A percentile compares a stretch with the other conserved stretches of the same genome.
Conservation (phyloP, 2,329 filamentous ascomycete genomes). For the Cephalotrichum gorgonifer region DNA sequence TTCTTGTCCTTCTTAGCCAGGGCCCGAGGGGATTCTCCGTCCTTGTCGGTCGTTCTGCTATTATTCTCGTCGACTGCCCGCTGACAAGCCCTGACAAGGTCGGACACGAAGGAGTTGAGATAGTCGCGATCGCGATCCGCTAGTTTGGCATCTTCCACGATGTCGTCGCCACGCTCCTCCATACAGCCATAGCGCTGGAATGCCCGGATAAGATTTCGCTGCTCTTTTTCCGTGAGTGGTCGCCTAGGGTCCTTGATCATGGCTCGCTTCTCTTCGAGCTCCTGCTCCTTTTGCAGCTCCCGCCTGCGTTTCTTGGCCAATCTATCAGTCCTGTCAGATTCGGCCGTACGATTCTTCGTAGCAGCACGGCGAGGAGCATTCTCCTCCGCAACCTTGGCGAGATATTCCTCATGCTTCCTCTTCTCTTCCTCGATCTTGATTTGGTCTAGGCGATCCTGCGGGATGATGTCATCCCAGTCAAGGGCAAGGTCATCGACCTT, state of each 20-base stretch:
- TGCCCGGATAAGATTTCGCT: slow-evolving; percentile 79
- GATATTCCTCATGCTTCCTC: slow-evolving; percentile 71
- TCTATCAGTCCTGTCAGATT: slow-evolving; percentile 55
- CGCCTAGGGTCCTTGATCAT: slow-evolving; percentile 74
- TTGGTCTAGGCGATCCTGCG: slow-evolving; percentile 78
- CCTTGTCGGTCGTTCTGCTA: slow-evolving; percentile 70
- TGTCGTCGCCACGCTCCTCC: slow-evolving; percentile 77
- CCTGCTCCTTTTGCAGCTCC: slow-evolving; percentile 59
- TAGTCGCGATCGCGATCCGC: slow-evolving; percentile 73
- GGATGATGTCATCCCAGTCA: slow-evolving; percentile 98
- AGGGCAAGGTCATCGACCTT: slow-evolving; percentile 74
- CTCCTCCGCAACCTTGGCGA: slow-evolving; percentile 72
- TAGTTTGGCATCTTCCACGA: slow-evolving; percentile 78
- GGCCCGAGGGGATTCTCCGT: slow-evolving; percentile 26
- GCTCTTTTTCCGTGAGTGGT: slow-evolving; percentile 87
- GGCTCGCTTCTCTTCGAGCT: slow-evolving; percentile 63
- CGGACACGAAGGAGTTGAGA: slow-evolving; percentile 63
- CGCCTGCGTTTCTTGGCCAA: slow-evolving; percentile 56
- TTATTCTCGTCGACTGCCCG: slow-evolving; percentile 57
- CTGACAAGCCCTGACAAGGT: slow-evolving; percentile 53
- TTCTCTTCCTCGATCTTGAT: slow-evolving; percentile 85
- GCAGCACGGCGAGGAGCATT: slow-evolving; percentile 69
- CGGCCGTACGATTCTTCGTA: slow-evolving; percentile 44
- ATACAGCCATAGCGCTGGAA: slow-evolving; percentile 87
- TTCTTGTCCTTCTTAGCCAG: slow-evolving; percentile 97